Base-by-base conservation (phyloP, 164 flowering plant genomes). In the Saururus chinensis region DNA sequence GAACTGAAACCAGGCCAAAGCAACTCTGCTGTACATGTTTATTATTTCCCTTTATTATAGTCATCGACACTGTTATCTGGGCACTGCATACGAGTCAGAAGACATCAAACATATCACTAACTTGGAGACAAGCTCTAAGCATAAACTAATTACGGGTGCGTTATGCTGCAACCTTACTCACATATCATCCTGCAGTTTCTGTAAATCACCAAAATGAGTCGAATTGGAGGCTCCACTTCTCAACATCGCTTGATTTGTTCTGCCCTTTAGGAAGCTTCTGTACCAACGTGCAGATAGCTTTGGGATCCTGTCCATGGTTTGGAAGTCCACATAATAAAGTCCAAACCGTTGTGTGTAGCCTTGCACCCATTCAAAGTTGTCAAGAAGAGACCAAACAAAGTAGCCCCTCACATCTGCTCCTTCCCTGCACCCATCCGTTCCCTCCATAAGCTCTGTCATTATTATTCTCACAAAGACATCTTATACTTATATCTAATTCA, bases 351-450 rank as follows among this genome's bases (percentile, higher is more conserved):
- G 21, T 11, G 63, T 51, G 45, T 66, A 66, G 10, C 68, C 68
- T 53, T 59, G 25, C 24, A 35, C n/a, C 68, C 68, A 63, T 35
- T 63, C 66, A 41, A 63, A 63, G 13, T 63, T 63, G 59, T 63
- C 66, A 20, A 63, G 24, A 16, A 63, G 59, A 19, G 66, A 63
- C 66, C 66, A 63, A 11, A 21, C 66, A 54, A 63, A 63, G 49
- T 63, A 54, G 9, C 66, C 66, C 52, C 49, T 63, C 51, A 63
- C 66, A 63, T 63, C 23, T 30, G 55, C 68, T 59, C 68, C 68
- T 52, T 59, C 30, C 58, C 68, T 66, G 63, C 61, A 64, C 20
- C 1, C 9, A 30, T 30, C 37, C 37, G 6, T 30, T 30, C 37
- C 37, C 37, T 30, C 37, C 37, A 30, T 30, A 2, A 30, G 37